Base-by-base conservation (phyloP, 768 basidiomycete species). In the Termitomyces sp. region DNA sequence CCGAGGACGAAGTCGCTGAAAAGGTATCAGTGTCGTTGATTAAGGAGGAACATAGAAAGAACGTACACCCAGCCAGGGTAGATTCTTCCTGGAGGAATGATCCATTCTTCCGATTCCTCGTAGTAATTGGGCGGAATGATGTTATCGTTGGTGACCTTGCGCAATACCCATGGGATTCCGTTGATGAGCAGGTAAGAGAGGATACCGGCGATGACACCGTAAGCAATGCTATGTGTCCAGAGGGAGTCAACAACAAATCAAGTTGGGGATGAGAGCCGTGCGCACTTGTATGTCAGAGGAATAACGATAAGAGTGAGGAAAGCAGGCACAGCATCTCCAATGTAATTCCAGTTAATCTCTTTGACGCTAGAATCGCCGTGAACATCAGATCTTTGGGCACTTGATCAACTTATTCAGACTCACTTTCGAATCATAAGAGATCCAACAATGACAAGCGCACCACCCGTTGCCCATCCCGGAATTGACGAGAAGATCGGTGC, bases 261-360 rank as follows among this genome's bases (percentile, higher is more conserved):
- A 35, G 26, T 34, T 11, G 38, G 28, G 48, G 7, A 43, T 9
- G 17, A 34, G 9, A 41, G 50, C 45, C 21, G 50, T 11, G 69
- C 80, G 59, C 55, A 88, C 87, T 90, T 90, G 77, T 83, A 88
- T 14, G 86, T 82, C 19, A 90, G 70, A 10, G 88, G 88, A 56
- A 93, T 93, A 51, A 89, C 78, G 48, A 93, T 76, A 55, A 94
- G 72, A 0, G 87, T 88, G 46, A 94, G 69, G 77, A 94, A 93
- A 0, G 91, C 90, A 12, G 91, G 91, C 0, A 93, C 81, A n/a
- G 87, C 80, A 64, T 93, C 90, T 8, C 91, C 91, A 21, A 89
- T 77, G 65, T 92, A 94, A 64, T 86, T 78, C 91, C 91, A 94
- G 70, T 94, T 94, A 68, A 94, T 87, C 45, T 90, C 90, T 32